These are phyloP conservation scores for Diphasiastrum complanatum DNA, from an alignment of 83 land plant species.

Conservation along the genomic window DNA sequence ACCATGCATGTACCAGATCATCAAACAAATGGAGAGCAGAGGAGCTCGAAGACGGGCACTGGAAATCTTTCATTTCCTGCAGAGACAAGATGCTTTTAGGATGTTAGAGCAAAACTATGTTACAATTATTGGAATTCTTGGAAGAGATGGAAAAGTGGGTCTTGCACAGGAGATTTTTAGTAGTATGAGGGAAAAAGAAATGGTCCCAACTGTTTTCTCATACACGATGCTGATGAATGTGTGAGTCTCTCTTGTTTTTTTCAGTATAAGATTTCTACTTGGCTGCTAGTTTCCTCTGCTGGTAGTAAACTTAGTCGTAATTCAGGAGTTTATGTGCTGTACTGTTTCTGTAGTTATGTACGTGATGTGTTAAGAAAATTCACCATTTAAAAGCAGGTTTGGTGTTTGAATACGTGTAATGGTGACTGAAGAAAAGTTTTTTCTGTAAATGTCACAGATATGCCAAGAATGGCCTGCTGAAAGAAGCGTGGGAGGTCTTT, in stretches of 20 bases:
- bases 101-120: conserved; percentile 25
- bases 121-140: conserved; percentile 29
- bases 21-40: conserved; percentile 24
- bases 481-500: conserved; percentile 27
- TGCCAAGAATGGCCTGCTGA: conserved; percentile 23
- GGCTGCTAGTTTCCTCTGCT: background rate
- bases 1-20: conserved; percentile 20
- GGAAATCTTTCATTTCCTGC: conserved; percentile 27
- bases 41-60: conserved; percentile 29
- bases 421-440: background rate
- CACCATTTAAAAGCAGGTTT: background rate
- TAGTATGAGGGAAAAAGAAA: conserved; percentile 12
- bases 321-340: too few species aligned
- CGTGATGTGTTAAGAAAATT: background rate
- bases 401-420: too few species aligned
- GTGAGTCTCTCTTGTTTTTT: conserved; percentile 2
- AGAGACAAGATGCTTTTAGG: conserved; percentile 7
- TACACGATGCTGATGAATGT: conserved; percentile 28
- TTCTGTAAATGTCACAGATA: conserved; percentile 10
- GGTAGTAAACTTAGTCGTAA: too few species aligned
- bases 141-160: conserved; percentile 32
- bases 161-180: conserved; percentile 23
- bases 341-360: too few species aligned
- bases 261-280: background rate
- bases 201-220: conserved; percentile 16